Conservation (phyloP, 495 filamentous ascomycete species). For the Talaromyces stipitatus region DNA sequence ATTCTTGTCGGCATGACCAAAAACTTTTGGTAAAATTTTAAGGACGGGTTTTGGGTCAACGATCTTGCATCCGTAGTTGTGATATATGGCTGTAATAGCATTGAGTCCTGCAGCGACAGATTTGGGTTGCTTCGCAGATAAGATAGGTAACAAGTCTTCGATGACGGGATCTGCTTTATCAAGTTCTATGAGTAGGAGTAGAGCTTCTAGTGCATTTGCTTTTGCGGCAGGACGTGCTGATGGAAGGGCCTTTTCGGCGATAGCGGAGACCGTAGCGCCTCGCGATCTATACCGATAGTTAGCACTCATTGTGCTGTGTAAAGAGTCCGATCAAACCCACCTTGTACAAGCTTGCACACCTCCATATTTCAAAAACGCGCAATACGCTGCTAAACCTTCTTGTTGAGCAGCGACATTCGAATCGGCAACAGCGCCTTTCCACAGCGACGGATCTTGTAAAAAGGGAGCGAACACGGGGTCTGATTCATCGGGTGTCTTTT, state of each 20-base stretch:
- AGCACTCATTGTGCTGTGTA: too few species aligned
- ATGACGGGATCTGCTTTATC: slow-evolving; percentile 81
- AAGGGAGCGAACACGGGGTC: slow-evolving; percentile 82
- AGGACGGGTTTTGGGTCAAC: slow-evolving; percentile 94
- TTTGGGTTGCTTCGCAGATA: slow-evolving; percentile 92
- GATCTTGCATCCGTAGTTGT: slow-evolving; percentile 92
- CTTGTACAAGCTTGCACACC: slow-evolving; percentile 71
- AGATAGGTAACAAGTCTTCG: slow-evolving; percentile 78
- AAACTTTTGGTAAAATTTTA: slow-evolving; percentile 83
- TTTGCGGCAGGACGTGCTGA: slow-evolving; percentile 85
- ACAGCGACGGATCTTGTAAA: slow-evolving; percentile 72
- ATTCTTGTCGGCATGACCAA: slow-evolving; percentile 97
- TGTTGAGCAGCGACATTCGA: slow-evolving; percentile 97
- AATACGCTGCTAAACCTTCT: slow-evolving; percentile 80
- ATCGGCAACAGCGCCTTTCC: slow-evolving; percentile 89
- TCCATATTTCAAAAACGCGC: slow-evolving; percentile 83
- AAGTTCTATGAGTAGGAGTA: slow-evolving; percentile 83
- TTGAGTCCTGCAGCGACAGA: slow-evolving; percentile 78
- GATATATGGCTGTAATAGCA: slow-evolving; percentile 74
- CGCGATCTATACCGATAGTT: slow-evolving; percentile 57
- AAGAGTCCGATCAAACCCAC: too few species aligned
- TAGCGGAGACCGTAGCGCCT: slow-evolving; percentile 59
- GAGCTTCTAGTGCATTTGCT: slow-evolving; percentile 73
- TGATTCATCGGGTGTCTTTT: slow-evolving; percentile 77
- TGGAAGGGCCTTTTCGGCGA: slow-evolving; percentile 87